Conservation (phyloP, 2,329 filamentous ascomycete species). For the Lanzia echinophila region DNA sequence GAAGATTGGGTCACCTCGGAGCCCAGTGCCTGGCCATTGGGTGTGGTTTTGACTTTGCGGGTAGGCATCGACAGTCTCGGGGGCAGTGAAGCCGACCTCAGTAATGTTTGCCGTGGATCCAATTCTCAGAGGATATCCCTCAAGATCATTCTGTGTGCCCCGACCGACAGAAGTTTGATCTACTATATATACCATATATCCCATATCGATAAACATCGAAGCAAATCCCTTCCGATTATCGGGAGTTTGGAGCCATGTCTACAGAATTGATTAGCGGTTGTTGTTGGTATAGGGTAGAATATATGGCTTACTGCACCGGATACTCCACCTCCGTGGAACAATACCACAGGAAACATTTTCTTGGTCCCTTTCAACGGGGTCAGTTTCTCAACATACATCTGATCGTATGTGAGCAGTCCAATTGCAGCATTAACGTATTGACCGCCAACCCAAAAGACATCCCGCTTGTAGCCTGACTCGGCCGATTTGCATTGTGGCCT, state of each 20-base stretch:
- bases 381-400: slow-evolving; percentile 47
- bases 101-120: slow-evolving; percentile 15
- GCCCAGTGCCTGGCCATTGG: slow-evolving; percentile 33
- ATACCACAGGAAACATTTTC: slow-evolving; percentile 14
- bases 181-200: slow-evolving; percentile 38
- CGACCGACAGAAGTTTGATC: slow-evolving; percentile 21
- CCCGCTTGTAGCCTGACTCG: slow-evolving; percentile 15
- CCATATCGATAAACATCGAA: slow-evolving; percentile 37
- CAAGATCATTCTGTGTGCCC: slow-evolving; percentile 16
- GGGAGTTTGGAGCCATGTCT: slow-evolving; percentile 40
- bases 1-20: slow-evolving; percentile 28
- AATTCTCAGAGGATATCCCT: slow-evolving; percentile 19
- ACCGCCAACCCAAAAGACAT: slow-evolving; percentile 19
- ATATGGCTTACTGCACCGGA: slow-evolving; percentile 13
- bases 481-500: slow-evolving; percentile 16
- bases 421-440: slow-evolving; percentile 14
- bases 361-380: slow-evolving; percentile 23
- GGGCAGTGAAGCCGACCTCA: slow-evolving; percentile 6
- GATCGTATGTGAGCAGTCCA: slow-evolving; percentile 25
- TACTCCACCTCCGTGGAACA: slow-evolving; percentile 16
- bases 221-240: slow-evolving; percentile 41
- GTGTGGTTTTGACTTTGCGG: slow-evolving; percentile 28
- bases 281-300: background rate
- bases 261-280: background rate
- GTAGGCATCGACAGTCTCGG: slow-evolving; percentile 2